Evolutionary conservation across 257 asterid species (phyloP), one percentile per base, ranked within the genome.

Genomic region (Verbena officinalis): DNA sequence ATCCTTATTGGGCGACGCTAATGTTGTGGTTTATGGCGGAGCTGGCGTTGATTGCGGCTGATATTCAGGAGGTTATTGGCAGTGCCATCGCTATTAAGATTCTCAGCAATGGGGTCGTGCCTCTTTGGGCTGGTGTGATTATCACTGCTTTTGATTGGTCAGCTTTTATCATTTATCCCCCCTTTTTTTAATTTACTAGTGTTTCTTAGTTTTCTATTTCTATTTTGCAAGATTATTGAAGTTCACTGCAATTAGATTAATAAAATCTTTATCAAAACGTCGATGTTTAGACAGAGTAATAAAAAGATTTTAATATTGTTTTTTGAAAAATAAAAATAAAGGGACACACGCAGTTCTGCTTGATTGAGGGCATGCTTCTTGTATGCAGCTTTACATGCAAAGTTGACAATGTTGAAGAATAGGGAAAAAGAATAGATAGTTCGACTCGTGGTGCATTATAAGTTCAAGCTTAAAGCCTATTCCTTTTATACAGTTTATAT

Each of bases 91-190:
- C 95, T 13, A 84, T 84, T 22, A 76, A 51, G 78, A 84, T 87
- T 60, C 72, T 84, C 17, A 80, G 88, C 71, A 69, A 67, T 36
- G 92, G 91, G 24, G 38, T 69, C 33, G 42, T 87, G 36, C 92
- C 95, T 43, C 84, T 87, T 44, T 84, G 95, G 95, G 95, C 90
- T 30, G 92, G 95, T 21, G 91, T 84, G n/a, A 63, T 87, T 8
- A 75, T 87, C 62, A 87, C 95, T 53, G 92, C 89, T 44, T 80
- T 66, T 60, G 92, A 87, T 78, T 87, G 95, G 95, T 87, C 15
- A 64, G 74, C 17, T 23, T 49, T 57, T 23, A 16, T 3, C 0
- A n/a, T 16, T 9, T 23, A 5, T 22, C 51, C 16, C 17, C 5
- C 1, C 7, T 17, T 14, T 5, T 15, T 1, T 15, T 16, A 16